Evolutionary conservation across 495 filamentous ascomycete species (phyloP).

Genomic region (Podospora comata): DNA sequence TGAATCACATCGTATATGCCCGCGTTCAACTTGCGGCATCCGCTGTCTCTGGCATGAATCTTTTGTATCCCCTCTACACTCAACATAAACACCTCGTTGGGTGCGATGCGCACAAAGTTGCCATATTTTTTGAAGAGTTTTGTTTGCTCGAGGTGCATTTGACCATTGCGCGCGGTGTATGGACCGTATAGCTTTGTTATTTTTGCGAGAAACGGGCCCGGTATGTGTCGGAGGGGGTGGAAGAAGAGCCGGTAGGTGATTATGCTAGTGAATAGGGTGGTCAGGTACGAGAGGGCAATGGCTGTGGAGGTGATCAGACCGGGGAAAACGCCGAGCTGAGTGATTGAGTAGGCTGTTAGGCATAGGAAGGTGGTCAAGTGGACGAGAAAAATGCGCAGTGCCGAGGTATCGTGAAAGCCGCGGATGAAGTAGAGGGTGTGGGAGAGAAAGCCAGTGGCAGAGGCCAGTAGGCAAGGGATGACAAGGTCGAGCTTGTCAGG

Average conservation of each 20-base stretch:
- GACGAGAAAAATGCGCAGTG: constrained; percentile 12
- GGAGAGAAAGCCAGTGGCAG: constrained; percentile 16
- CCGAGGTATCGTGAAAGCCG: constrained; percentile 15
- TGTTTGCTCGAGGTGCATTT: constrained; percentile 35
- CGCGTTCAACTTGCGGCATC: constrained; percentile 18
- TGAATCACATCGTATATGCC: constrained; percentile 18
- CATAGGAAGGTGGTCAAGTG: constrained; percentile 6
- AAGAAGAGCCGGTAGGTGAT: constrained; percentile 45
- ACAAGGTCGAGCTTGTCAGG: background rate
- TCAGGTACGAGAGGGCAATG: constrained; percentile 25
- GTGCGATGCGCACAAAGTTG: constrained; percentile 35
- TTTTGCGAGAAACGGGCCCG: constrained; percentile 42
- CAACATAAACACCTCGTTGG: constrained; percentile 25
- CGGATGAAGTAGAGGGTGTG: constrained; percentile 23
- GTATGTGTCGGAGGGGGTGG: constrained; percentile 45
- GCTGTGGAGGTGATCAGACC: background rate
- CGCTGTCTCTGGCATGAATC: constrained; percentile 18
- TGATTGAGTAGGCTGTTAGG: background rate
- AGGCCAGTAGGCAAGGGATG: constrained; percentile 1
- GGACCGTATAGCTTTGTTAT: constrained; percentile 38
- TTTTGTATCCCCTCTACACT: constrained; percentile 15
- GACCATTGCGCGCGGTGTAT: constrained; percentile 25
- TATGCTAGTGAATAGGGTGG: constrained; percentile 45
- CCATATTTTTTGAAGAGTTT: constrained; percentile 39
- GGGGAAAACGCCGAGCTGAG: background rate